phyloP scores from a whole-genome alignment of 257 asterid genomes.

The Solanum neorickii region DNA sequence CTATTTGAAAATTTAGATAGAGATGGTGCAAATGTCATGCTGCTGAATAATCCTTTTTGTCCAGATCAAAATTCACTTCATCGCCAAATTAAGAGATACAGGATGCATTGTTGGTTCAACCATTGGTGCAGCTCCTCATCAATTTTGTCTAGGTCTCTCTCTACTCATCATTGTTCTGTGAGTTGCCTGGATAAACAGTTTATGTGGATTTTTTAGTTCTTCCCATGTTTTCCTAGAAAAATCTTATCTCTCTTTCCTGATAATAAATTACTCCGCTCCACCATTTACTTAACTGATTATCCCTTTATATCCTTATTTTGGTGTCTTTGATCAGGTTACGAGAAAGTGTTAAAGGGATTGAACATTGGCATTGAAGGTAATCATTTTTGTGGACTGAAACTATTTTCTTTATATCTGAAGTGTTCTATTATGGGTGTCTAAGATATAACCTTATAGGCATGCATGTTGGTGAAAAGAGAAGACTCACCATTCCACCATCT shows the following conservation, averaged over 20 bases:
- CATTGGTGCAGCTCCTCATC: conserved; percentile 20
- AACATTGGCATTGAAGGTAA: conserved; percentile 59
- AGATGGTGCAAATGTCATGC: neutral
- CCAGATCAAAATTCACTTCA: conserved; percentile 51
- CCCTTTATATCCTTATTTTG: neutral
- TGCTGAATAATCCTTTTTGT: neutral
- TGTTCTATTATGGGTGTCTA: neutral
- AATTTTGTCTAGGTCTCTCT: conserved; percentile 34
- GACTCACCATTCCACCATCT: conserved; percentile 54
- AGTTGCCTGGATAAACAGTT: neutral
- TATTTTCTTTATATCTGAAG: neutral
- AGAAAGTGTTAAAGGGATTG: conserved; percentile 35
- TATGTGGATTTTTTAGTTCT: neutral
- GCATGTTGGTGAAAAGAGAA: conserved; percentile 64
- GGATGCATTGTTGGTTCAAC: conserved; percentile 29
- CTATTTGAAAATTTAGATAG: neutral
- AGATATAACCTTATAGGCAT: conserved; percentile 27
- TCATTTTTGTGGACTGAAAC: neutral
- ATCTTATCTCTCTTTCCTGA: neutral
- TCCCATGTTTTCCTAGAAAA: neutral
- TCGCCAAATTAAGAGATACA: conserved; percentile 33
- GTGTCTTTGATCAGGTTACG: conserved; percentile 25
- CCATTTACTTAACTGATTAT: neutral
- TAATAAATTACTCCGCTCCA: neutral
- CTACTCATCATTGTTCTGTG: neutral